Conservation (phyloP, 805 yeast genomes). For the Sungouiozyma ichnusensis region DNA sequence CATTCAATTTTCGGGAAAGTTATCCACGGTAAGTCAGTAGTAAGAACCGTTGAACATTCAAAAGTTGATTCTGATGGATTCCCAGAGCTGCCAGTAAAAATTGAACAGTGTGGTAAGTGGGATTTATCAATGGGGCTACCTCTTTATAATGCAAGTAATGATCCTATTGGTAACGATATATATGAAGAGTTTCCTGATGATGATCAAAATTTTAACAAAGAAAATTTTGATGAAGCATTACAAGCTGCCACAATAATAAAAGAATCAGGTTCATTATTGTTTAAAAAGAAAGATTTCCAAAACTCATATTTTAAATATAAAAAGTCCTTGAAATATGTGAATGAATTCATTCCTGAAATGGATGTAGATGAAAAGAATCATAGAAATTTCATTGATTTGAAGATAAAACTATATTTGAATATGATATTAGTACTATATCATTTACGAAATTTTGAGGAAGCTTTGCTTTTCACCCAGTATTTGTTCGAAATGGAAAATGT, state of each 20-base stretch:
- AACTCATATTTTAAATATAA: slow-evolving; percentile 53
- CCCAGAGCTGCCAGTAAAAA: slow-evolving; percentile 34
- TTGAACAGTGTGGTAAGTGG: slow-evolving; percentile 59
- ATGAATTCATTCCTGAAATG: slow-evolving; percentile 61
- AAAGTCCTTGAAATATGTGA: slow-evolving; percentile 57
- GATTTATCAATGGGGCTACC: slow-evolving; percentile 42
- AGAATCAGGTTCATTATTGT: slow-evolving; percentile 52
- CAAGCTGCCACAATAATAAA: slow-evolving; percentile 48
- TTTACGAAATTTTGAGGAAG: slow-evolving; percentile 36
- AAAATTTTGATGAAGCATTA: slow-evolving; percentile 42
- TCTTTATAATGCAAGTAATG: slow-evolving; percentile 51
- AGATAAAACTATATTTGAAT: slow-evolving; percentile 37
- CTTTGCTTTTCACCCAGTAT: slow-evolving; percentile 45
- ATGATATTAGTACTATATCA: slow-evolving; percentile 47
- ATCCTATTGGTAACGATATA: slow-evolving; percentile 53
- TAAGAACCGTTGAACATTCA: slow-evolving; percentile 52
- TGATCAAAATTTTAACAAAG: slow-evolving; percentile 47
- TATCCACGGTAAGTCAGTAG: slow-evolving; percentile 53
- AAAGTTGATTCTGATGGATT: slow-evolving; percentile 36
- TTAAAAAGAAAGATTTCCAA: slow-evolving; percentile 39
- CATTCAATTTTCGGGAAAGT: slow-evolving; percentile 74
- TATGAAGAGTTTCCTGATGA: slow-evolving; percentile 76
- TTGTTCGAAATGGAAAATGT: slow-evolving; percentile 41
- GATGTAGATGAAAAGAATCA: slow-evolving; percentile 47
- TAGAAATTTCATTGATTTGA: slow-evolving; percentile 38